Conservation (phyloP, 352 stramenopile genomes). For the Pilasporangium apinafurcum region DNA sequence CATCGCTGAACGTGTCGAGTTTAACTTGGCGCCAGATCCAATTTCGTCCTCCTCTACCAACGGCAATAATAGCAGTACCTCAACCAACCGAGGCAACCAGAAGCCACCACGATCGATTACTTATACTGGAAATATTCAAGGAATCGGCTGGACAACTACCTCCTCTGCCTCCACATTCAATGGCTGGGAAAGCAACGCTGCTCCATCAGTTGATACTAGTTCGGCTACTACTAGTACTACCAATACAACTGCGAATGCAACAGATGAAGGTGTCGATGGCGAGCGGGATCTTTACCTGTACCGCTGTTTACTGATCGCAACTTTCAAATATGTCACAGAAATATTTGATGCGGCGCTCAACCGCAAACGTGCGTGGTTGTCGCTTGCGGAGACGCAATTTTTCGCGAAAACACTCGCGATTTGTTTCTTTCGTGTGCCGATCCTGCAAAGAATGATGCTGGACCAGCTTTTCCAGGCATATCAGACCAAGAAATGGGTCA, state of each 20-base stretch:
- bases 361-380: constrained; percentile 44
- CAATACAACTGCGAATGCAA: constrained; percentile 7
- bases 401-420: constrained; percentile 63
- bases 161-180: constrained; percentile 8
- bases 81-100: constrained; percentile 2
- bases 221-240: constrained; percentile 4
- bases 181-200: constrained; percentile 10
- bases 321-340: constrained; percentile 64
- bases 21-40: constrained; percentile 29
- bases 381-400: constrained; percentile 49
- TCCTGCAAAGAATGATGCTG: constrained; percentile 43
- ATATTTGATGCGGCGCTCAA: constrained; percentile 40
- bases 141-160: constrained; percentile 16
- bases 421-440: constrained; percentile 58
- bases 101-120: background rate
- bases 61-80: background rate
- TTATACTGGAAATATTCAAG: constrained; percentile 5
- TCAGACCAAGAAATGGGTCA: constrained; percentile 39
- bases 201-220: constrained; percentile 6
- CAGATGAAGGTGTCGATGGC: constrained; percentile 27
- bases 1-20: constrained; percentile 64
- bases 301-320: constrained; percentile 62
- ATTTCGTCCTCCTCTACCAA: constrained; percentile 2
- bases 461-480: constrained; percentile 53
- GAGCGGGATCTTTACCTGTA: constrained; percentile 60